Percentiles rank a stretch among this genome's conserved stretches.
Conservation (phyloP, 352 stramenopile genomes). For the Globisporangium sylvaticum region DNA sequence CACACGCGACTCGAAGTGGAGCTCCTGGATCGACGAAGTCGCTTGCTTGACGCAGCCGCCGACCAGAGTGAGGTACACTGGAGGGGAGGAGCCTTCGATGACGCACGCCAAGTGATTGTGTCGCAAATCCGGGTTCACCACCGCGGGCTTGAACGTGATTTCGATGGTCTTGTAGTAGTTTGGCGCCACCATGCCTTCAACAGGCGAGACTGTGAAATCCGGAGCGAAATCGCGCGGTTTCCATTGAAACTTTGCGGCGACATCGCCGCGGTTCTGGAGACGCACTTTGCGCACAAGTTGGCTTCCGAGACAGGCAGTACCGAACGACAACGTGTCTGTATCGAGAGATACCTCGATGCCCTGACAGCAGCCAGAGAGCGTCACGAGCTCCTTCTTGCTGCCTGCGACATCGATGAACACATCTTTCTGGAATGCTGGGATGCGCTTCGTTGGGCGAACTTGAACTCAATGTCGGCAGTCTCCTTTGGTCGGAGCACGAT, state of each 20-base stretch:
- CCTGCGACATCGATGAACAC: slow-evolving; percentile 64
- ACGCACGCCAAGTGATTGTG: slow-evolving; percentile 72
- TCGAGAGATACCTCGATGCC: slow-evolving; percentile 90
- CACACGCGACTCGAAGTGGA: slow-evolving; percentile 82
- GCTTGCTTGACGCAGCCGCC: slow-evolving; percentile 87
- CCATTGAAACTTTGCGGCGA: slow-evolving; percentile 89
- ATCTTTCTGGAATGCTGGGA: slow-evolving; percentile 60
- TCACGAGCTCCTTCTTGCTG: slow-evolving; percentile 69
- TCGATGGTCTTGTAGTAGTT: slow-evolving; percentile 88
- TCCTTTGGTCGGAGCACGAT: slow-evolving; percentile 76
- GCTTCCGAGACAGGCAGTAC: slow-evolving; percentile 85
- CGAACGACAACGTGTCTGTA: slow-evolving; percentile 88
- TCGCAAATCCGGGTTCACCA: slow-evolving; percentile 85
- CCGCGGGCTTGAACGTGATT: slow-evolving; percentile 83
- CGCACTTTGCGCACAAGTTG: slow-evolving; percentile 79
- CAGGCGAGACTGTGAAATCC: slow-evolving; percentile 80
- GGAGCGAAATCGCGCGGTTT: slow-evolving; percentile 61
- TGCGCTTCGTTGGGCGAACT: slow-evolving; percentile 64
- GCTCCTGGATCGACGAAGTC: slow-evolving; percentile 81
- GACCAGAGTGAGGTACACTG: slow-evolving; percentile 70
- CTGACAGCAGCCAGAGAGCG: slow-evolving; percentile 79
- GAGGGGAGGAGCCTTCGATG: slow-evolving; percentile 47
- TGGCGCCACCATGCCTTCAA: slow-evolving; percentile 78
- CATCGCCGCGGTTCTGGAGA: slow-evolving; percentile 89
- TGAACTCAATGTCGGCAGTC: slow-evolving; percentile 65